Evolutionary conservation across 805 yeast genomes (phyloP).

Genomic region (Kodamaea restingae): DNA sequence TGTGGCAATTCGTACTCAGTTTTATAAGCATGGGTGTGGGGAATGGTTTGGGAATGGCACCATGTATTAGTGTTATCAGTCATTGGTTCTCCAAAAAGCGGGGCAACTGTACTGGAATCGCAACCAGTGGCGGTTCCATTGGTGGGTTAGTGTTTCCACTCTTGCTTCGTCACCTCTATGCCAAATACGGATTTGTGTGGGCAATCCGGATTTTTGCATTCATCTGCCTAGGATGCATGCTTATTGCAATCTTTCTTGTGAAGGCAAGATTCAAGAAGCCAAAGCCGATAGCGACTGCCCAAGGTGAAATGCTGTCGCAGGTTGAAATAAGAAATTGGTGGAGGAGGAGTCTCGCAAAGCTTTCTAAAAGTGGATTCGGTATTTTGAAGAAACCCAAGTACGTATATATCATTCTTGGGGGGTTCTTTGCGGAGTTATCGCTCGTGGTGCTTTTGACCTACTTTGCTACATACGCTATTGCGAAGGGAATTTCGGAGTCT

Average conservation of each 20-base stretch:
- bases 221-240: conserved; percentile 25
- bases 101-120: conserved; percentile 59
- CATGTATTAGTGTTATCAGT: conserved; percentile 56
- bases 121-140: conserved; percentile 41
- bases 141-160: conserved; percentile 21
- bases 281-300: not conserved
- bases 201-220: conserved; percentile 40
- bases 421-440: conserved; percentile 27
- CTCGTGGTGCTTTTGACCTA: conserved; percentile 29
- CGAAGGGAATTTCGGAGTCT: conserved; percentile 28
- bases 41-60: conserved; percentile 56
- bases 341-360: not conserved
- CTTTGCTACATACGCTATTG: conserved; percentile 31
- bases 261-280: conserved; percentile 22
- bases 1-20: conserved; percentile 60
- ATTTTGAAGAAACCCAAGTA: conserved; percentile 16
- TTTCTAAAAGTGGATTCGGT: conserved; percentile 3
- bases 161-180: conserved; percentile 15
- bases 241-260: conserved; percentile 22
- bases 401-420: conserved; percentile 26
- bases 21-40: conserved; percentile 58
- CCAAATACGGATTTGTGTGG: conserved; percentile 18
- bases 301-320: not conserved
- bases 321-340: not conserved
- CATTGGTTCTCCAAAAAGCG: conserved; percentile 63